Evolutionary conservation across 202 grass and related monocot genomes (phyloP), one percentile per base, ranked within the genome.

Genomic region (Cymbopogon flexuosus): DNA sequence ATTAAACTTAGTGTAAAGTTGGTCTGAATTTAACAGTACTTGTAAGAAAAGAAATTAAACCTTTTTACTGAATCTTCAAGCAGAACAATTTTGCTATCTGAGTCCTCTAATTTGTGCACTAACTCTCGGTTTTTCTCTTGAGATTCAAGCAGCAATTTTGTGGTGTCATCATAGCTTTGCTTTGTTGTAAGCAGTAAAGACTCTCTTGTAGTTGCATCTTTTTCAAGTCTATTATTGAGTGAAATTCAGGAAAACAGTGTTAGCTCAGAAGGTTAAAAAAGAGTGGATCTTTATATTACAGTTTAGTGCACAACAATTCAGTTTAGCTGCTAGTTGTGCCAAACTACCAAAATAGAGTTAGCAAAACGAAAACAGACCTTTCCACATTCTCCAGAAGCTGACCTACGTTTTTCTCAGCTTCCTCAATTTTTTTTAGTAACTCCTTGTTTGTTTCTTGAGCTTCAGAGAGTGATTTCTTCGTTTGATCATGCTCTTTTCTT

Each of bases 31-130:
- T 43, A 52, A 47, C 27, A 76, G 70, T 69, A 84, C 81, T 76
- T 70, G 39, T 69, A 80, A 85, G 57, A 31, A 49, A 81, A 60
- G 72, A 74, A 18, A 61, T 60, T 36, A 65, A 72, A 93, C 91
- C 91, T 89, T 91, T 91, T 86, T 51, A 90, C 41, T 78, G 85
- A 84, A 76, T 82, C 54, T 66, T 88, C 78, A 82, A 93, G 87
- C 70, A 84, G 68, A 71, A 31, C 18, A 61, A 85, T 79, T 83
- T 90, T 93, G 30, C 81, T 87, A 87, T 87, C 62, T 40, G 62
- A 75, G 3, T 60, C 76, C 52, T 87, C 63, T 64, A 93, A 16
- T 85, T 70, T 79, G 82, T 61, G 73, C 83, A 70, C 73, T 76
- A 93, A 87, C 68, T 79, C 71, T 79, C 54, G 75, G 47, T 79